phyloP scores from a whole-genome alignment of 805 yeast genomes.

The Myxozyma vanderwaltii region DNA sequence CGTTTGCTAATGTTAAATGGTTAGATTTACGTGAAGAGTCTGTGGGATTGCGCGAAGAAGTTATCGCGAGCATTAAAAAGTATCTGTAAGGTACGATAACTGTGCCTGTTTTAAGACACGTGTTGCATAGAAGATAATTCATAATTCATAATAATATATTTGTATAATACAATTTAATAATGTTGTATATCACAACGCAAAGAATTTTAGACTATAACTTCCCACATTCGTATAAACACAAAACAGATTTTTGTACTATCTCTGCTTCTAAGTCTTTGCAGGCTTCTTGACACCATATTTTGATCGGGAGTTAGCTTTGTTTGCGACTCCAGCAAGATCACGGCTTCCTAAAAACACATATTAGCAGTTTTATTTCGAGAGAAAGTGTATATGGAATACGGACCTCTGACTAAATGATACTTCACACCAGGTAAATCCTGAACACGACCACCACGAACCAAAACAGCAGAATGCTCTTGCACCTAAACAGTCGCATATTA shows the following conservation, averaged over 20 bases:
- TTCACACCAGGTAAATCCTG: conserved; percentile 99
- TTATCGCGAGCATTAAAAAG: conserved; percentile 1
- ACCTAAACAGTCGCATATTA: conserved; percentile 42
- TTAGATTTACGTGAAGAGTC: conserved; percentile 49
- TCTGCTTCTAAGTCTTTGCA: conserved; percentile 7
- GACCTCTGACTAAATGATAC: conserved; percentile 88
- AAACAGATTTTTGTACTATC: background rate
- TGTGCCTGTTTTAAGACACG: too few species aligned
- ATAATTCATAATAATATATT: background rate
- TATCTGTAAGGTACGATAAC: conserved; percentile 6
- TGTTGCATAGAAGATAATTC: too few species aligned
- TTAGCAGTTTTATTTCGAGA: background rate
- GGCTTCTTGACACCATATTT: conserved; percentile 68
- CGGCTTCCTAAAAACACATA: conserved; percentile 48
- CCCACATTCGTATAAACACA: background rate
- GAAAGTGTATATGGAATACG: background rate
- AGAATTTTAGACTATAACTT: background rate
- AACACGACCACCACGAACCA: conserved; percentile 96
- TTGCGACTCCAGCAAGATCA: conserved; percentile 93
- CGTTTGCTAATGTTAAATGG: conserved; percentile 48
- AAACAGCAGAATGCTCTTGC: conserved; percentile 95
- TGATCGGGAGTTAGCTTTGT: conserved; percentile 84
- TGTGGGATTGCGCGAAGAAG: conserved; percentile 41
- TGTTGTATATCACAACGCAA: too few species aligned
- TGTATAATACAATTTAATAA: background rate